A percentile compares a stretch with the other conserved stretches of the same genome.
These are phyloP conservation scores for Podaxis sp. DNA, from an alignment of 768 basidiomycete species.

Conservation along the genomic window DNA sequence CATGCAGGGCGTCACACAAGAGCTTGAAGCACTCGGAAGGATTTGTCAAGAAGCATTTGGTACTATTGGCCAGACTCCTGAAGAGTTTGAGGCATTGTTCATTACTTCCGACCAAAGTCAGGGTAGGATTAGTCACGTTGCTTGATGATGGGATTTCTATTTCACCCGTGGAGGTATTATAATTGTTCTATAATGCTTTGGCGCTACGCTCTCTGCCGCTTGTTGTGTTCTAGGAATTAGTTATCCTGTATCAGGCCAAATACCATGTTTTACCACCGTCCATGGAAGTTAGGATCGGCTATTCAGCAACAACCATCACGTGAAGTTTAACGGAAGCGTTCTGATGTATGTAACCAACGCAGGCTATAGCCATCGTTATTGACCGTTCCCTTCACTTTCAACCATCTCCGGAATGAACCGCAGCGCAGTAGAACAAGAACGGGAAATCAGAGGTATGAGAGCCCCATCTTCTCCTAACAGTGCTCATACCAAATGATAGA, in stretches of 20 bases:
- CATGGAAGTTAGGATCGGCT: not conserved
- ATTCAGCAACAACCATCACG: not conserved
- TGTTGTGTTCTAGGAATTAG: not conserved
- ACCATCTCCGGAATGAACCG: constrained; percentile 21
- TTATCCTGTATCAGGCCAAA: not conserved
- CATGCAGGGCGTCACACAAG: constrained; percentile 91
- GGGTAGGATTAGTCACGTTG: constrained; percentile 23
- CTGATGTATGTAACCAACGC: not conserved
- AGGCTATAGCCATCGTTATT: not conserved
- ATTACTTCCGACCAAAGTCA: constrained; percentile 24
- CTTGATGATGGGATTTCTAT: constrained; percentile 5
- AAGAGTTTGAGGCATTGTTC: constrained; percentile 85
- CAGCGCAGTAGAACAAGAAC: constrained; percentile 32
- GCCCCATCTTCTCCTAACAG: not conserved
- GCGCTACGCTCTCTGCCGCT: not conserved
- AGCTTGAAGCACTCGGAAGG: constrained; percentile 79
- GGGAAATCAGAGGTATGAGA: constrained; percentile 31
- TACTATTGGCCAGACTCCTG: constrained; percentile 78
- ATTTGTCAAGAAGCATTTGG: constrained; percentile 90
- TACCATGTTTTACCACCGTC: not conserved
- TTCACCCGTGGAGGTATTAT: not conserved
- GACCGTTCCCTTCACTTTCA: not conserved
- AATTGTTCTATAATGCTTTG: not conserved
- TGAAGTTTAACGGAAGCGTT: not conserved
- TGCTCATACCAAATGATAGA: constrained; percentile 20